These are phyloP conservation scores for Reutealis trisperma DNA, from an alignment of 345 rosid species.

Conservation along the genomic window DNA sequence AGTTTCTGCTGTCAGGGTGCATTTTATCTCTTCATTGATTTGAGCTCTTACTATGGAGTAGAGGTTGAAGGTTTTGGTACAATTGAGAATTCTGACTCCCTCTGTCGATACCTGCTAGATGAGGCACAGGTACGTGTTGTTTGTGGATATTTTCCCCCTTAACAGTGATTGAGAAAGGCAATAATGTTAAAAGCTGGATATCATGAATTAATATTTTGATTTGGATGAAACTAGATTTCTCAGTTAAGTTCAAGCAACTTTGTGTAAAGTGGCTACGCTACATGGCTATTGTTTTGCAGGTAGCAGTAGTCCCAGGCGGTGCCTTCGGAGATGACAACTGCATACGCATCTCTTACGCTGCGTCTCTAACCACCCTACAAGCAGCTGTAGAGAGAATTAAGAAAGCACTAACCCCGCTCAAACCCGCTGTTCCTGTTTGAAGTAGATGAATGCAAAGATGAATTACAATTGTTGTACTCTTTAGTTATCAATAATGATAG, in stretches of 20 bases:
- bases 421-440: conserved; percentile 55
- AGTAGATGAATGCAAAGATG: not conserved
- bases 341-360: conserved; percentile 87
- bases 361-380: conserved; percentile 69
- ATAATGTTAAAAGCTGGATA: not conserved
- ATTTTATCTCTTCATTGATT: conserved; percentile 83
- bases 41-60: conserved; percentile 79
- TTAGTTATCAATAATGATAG: conserved; percentile 1
- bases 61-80: conserved; percentile 77
- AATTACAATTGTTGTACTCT: conserved; percentile 10
- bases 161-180: not conserved
- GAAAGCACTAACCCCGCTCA: conserved; percentile 62
- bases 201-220: not conserved
- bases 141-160: not conserved
- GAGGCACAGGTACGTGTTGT: conserved; percentile 49
- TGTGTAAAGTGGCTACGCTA: not conserved
- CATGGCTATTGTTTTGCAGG: conserved; percentile 40
- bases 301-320: conserved; percentile 93
- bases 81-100: conserved; percentile 58
- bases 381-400: conserved; percentile 81
- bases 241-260: not conserved
- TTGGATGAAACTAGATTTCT: not conserved
- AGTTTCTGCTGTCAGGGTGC: conserved; percentile 70
- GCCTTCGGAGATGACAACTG: conserved; percentile 96
- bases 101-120: conserved; percentile 70